Base-by-base conservation (phyloP, 2,329 filamentous ascomycete genomes). In the Helminthosporium solani region DNA sequence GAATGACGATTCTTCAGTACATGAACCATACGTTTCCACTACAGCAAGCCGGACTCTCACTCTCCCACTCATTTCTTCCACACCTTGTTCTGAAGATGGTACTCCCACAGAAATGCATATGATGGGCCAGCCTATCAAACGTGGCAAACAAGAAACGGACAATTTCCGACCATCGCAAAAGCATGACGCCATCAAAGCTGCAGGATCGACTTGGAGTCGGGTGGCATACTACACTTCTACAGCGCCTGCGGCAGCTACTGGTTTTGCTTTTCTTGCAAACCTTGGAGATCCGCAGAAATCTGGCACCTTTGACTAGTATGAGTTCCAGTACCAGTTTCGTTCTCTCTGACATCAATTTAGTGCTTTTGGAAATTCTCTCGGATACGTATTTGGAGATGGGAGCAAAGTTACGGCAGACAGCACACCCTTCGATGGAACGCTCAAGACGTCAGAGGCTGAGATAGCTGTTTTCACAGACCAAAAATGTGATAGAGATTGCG, bases 211-310 rank as follows among this genome's bases (percentile, higher is more conserved):
- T 16, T 80, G 75, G 70, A 63, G 57, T 36, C 71, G 76, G 30
- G 69, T 75, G 41, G 73, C 73, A 20, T 78, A 76, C 57, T 81
- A 80, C 54, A 65, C 74, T 42, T 70, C 77, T 7, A 60, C 58
- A 42, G 54, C 58, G 11, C 60, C 64, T 18, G 60, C 61, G 18
- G 71, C 68, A 45, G 70, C 75, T 16, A 73, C 80, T 18, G 80
- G 80, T 12, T 61, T 85, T 19, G 75, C 76, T 23, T 85, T 84
- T 68, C 66, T 84, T 28, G 82, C 82, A 54, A 78, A 83, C 58
- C 63, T 75, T 47, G 81, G 82, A 47, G 80, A 68, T 44, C 56
- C 78, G 31, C 63, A 73, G 28, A 75, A 76, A 33, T 83, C 79
- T 23, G 81, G 81, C 42, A 73, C 75, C 16, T 81, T 76, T 53